phyloP scores from a whole-genome alignment of 495 filamentous ascomycete genomes.

The Xylaria bambusicola region DNA sequence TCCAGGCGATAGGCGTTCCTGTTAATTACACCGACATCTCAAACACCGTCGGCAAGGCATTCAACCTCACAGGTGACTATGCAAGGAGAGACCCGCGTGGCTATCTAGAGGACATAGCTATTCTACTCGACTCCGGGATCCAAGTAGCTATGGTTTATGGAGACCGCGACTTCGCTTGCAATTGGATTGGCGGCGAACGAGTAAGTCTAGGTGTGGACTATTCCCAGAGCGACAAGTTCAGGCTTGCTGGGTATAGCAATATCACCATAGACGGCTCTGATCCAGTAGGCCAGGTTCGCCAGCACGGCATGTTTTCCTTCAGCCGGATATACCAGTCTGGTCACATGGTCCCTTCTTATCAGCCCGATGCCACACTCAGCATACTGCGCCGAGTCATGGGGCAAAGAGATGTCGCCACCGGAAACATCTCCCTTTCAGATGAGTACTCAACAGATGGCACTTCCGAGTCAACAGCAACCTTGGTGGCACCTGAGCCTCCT shows the following conservation, averaged over 20 bases:
- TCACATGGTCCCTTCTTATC: slow-evolving; percentile 58
- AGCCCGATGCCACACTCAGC: slow-evolving; percentile 48
- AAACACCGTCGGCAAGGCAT: slow-evolving; percentile 52
- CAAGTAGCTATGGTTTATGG: slow-evolving; percentile 69
- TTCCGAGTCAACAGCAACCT: slow-evolving; percentile 10
- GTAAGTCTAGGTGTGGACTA: slow-evolving; percentile 42
- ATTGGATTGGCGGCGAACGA: slow-evolving; percentile 62
- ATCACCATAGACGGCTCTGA: slow-evolving; percentile 49
- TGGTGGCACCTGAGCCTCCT: slow-evolving; percentile 11
- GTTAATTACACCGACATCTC: slow-evolving; percentile 64
- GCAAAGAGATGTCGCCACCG: slow-evolving; percentile 59
- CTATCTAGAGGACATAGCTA: slow-evolving; percentile 48
- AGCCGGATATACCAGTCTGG: slow-evolving; percentile 61
- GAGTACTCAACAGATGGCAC: slow-evolving; percentile 18
- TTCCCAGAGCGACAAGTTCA: slow-evolving; percentile 44
- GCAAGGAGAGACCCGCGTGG: slow-evolving; percentile 43
- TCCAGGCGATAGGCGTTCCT: slow-evolving; percentile 61
- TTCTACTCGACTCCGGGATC: slow-evolving; percentile 54
- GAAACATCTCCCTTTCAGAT: slow-evolving; percentile 33
- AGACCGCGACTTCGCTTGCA: slow-evolving; percentile 62
- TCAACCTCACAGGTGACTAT: slow-evolving; percentile 55
- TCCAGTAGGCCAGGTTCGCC: slow-evolving; percentile 55
- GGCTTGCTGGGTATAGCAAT: slow-evolving; percentile 51
- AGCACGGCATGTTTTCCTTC: slow-evolving; percentile 62
- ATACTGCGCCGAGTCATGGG: slow-evolving; percentile 48